Base-by-base conservation (phyloP, 768 basidiomycete species). In the Boletus subcaerulescens region DNA sequence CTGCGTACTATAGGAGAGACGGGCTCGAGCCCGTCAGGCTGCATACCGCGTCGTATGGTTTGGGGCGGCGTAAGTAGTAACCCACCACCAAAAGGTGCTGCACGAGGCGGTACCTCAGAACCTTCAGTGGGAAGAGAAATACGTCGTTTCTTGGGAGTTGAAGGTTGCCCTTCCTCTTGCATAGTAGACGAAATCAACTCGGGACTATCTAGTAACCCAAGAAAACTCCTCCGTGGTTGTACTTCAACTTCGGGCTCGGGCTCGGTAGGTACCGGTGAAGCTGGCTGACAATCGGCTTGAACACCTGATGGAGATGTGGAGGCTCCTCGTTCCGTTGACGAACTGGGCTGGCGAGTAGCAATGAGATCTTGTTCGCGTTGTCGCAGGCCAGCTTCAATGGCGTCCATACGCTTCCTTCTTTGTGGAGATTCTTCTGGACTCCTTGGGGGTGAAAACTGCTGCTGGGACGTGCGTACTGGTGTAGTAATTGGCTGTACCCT, bases 211-310 rank as follows among this genome's bases (percentile, higher is more conserved):
- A 58, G 13, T 18, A 69, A 51, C 22, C 67, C 67, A 13, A 69
- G 68, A 43, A 69, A 68, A 48, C 61, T 68, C 4, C 49, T 59
- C 31, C 39, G 58, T 44, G 57, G 57, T 39, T 42, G 51, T 32
- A 38, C 36, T 33, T 61, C 58, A 22, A 22, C 46, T 14, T 71
- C 66, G 29, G 43, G 48, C 9, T 67, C 69, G 17, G 60, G 40
- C 39, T 66, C 64, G 2, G 71, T 65, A 3, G 62, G 59, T 11
- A 62, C 58, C 24, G 65, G 66, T 10, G 69, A 71, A 42, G 65
- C 59, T 50, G 67, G 65, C 22, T 62, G 67, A 40, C 58, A 47
- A 47, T 53, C 14, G 15, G 26, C 32, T 32, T 52, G 41, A 44
- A 14, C 17, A 12, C 38, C 35, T 9, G 45, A 20, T 8, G 18